Evolutionary conservation across 805 yeast genomes (phyloP).

Genomic region (Metschnikowia lachancei): DNA sequence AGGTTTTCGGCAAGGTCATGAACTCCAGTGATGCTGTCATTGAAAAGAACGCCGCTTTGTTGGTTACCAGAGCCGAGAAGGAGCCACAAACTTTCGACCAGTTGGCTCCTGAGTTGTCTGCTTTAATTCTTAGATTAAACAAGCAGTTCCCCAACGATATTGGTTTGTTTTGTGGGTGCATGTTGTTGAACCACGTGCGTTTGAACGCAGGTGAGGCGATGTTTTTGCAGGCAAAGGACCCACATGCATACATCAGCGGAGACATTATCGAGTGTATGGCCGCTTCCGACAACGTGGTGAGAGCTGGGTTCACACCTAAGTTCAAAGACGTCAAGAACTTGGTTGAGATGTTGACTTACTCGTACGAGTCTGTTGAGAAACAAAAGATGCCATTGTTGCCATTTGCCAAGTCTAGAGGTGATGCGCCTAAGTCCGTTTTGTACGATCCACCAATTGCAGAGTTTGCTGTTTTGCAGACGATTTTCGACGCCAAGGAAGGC

Average conservation of each 20-base stretch:
- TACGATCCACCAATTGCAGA: slow-evolving; percentile 97
- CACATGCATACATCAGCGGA: slow-evolving; percentile 96
- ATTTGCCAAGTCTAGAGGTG: slow-evolving; percentile 62
- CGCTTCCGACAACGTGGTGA: slow-evolving; percentile 94
- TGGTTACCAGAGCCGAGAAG: slow-evolving; percentile 61
- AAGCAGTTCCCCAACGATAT: slow-evolving; percentile 90
- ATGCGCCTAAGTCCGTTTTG: slow-evolving; percentile 55
- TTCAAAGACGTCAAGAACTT: slow-evolving; percentile 91
- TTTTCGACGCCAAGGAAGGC: slow-evolving; percentile 47
- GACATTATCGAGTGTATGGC: slow-evolving; percentile 99
- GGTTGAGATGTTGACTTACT: slow-evolving; percentile 87
- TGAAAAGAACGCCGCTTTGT: slow-evolving; percentile 52
- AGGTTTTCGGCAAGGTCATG: slow-evolving; percentile 82
- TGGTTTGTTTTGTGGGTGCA: slow-evolving; percentile 94
- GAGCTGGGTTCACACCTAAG: slow-evolving; percentile 99
- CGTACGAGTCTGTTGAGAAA: slow-evolving; percentile 83
- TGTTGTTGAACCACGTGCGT: slow-evolving; percentile 83
- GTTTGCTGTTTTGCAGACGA: slow-evolving; percentile 87
- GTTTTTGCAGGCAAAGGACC: slow-evolving; percentile 94
- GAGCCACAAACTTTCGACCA: slow-evolving; percentile 58
- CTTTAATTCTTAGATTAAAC: slow-evolving; percentile 71
- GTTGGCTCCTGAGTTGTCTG: slow-evolving; percentile 54
- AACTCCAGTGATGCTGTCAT: slow-evolving; percentile 65
- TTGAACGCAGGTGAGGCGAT: slow-evolving; percentile 91
- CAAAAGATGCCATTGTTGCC: slow-evolving; percentile 78